Percentiles rank a stretch among this genome's conserved stretches.
These are phyloP conservation scores for Primulina huaijiensis DNA, from an alignment of 257 asterid genomes.

Conservation along the genomic window DNA sequence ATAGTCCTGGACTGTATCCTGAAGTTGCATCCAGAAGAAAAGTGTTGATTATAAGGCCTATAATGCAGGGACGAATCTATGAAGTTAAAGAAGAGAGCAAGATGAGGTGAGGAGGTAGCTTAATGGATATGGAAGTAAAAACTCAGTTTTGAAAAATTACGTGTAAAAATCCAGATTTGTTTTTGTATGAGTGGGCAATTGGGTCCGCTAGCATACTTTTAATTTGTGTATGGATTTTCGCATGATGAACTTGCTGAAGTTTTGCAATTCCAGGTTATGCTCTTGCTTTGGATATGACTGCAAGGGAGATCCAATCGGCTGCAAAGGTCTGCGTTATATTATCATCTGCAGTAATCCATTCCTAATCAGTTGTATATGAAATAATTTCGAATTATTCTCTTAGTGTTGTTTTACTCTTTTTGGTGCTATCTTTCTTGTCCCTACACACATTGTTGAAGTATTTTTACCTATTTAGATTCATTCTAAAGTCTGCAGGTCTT, in stretches of 20 bases:
- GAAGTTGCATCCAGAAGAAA: neutral
- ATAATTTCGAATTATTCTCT: neutral
- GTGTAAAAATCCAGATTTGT: neutral
- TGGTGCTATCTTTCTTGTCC: neutral
- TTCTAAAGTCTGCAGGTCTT: constrained; percentile 89
- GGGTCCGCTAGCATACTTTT: neutral
- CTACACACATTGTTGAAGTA: neutral
- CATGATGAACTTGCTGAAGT: neutral
- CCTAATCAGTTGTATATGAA: neutral
- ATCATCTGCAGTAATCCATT: constrained; percentile 16
- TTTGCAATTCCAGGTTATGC: constrained; percentile 70
- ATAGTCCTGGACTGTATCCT: neutral
- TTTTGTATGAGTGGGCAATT: neutral
- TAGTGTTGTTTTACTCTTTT: constrained; percentile 1
- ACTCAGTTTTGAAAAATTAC: no score
- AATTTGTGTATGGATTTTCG: neutral
- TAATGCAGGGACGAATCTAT: neutral
- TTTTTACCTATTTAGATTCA: constrained; percentile 23
- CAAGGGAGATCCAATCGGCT: constrained; percentile 83
- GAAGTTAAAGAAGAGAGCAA: neutral
- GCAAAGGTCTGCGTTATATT: constrained; percentile 66
- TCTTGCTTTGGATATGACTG: constrained; percentile 98
- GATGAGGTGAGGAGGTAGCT: neutral
- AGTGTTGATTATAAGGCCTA: neutral
- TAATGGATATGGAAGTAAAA: neutral